Conservation (phyloP, 495 filamentous ascomycete species). For the Talaromyces wortmannii region DNA sequence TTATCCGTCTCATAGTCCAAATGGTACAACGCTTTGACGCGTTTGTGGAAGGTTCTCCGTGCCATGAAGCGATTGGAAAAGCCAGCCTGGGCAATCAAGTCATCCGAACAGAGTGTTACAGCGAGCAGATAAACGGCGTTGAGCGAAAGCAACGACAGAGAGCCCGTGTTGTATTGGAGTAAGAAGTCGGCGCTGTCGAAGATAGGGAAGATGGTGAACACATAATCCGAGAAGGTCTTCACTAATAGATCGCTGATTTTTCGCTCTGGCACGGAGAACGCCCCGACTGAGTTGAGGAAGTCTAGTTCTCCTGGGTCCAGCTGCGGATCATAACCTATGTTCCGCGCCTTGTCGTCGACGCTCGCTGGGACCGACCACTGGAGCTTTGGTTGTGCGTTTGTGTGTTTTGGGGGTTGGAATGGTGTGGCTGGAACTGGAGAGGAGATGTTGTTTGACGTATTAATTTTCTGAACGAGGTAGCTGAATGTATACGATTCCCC, state of each 20-base stretch:
- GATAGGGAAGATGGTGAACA: not conserved
- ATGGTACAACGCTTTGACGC: slow-evolving; percentile 16
- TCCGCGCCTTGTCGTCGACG: not conserved
- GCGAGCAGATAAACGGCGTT: slow-evolving; percentile 1
- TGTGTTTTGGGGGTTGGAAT: not conserved
- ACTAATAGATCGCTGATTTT: slow-evolving; percentile 2
- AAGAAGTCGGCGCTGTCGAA: not conserved
- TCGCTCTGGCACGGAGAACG: not conserved
- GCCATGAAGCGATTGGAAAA: not conserved
- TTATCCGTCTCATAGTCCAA: slow-evolving; percentile 13
- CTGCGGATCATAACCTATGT: not conserved
- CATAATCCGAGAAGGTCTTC: slow-evolving; percentile 1
- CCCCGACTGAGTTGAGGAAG: not conserved
- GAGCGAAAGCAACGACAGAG: not conserved
- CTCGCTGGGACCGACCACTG: not conserved
- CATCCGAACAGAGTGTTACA: not conserved
- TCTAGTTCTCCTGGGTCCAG: not conserved
- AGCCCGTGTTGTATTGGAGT: not conserved
- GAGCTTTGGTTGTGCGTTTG: not conserved
- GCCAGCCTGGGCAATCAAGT: not conserved
- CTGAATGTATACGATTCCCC: slow-evolving; percentile 3
- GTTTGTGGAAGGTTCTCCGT: slow-evolving; percentile 8
- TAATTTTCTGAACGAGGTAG: slow-evolving; percentile 1
- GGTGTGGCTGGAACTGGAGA: not conserved
- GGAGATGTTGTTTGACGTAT: not conserved